Evolutionary conservation across 176 grass and related monocot species (phyloP).

Genomic region (Chrysopogon serrulatus): DNA sequence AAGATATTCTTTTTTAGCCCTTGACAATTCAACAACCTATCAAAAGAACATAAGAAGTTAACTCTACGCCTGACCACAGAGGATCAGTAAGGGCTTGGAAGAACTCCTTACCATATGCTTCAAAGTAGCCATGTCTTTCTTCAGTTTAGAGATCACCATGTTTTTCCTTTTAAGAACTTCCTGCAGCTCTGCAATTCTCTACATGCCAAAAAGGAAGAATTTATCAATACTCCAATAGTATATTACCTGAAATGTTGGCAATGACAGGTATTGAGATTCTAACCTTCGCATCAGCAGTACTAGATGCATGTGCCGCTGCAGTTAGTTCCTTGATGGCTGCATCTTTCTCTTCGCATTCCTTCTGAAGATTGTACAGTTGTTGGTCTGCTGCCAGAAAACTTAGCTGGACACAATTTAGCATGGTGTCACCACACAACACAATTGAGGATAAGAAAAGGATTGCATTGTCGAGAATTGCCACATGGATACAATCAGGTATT

Average conservation of each 20-base stretch:
- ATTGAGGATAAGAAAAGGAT: not conserved
- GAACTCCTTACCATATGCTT: conserved; percentile 59
- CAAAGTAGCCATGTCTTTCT: conserved; percentile 70
- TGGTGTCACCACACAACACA: not conserved
- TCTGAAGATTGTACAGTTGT: conserved; percentile 84
- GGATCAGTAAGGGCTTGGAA: not conserved
- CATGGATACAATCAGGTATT: not conserved
- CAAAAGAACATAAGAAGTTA: not conserved
- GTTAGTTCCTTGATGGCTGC: conserved; percentile 63
- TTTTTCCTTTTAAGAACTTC: conserved; percentile 80
- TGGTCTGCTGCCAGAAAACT: conserved; percentile 61
- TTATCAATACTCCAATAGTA: not conserved
- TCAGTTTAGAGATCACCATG: conserved; percentile 78
- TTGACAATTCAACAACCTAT: conserved; percentile 80
- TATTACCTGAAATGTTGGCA: not conserved
- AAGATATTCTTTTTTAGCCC: conserved; percentile 58
- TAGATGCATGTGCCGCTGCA: conserved; percentile 48
- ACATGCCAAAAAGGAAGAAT: not conserved
- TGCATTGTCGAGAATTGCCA: not conserved
- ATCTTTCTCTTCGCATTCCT: conserved; percentile 92
- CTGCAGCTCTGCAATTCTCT: conserved; percentile 84
- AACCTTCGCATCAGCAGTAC: conserved; percentile 58
- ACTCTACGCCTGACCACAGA: not conserved
- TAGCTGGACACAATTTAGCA: conserved; percentile 47
- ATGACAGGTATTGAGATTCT: not conserved